Conservation (phyloP, 768 basidiomycete genomes). For the Macrolepiota albuminosa region DNA sequence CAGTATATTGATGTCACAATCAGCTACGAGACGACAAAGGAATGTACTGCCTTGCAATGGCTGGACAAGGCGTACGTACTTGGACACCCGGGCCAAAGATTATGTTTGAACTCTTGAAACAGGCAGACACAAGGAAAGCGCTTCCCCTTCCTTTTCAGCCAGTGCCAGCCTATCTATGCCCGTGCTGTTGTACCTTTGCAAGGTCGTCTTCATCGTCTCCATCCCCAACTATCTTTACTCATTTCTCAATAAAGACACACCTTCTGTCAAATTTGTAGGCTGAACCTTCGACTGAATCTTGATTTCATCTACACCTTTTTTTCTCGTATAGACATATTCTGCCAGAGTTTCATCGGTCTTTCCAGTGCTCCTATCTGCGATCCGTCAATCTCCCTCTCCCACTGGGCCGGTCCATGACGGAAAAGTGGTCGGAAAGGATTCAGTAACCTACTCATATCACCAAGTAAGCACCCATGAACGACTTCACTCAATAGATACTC, state of each 20-base stretch:
- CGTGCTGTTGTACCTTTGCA: conserved; percentile 77
- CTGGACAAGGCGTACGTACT: conserved; percentile 65
- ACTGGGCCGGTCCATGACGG: conserved; percentile 69
- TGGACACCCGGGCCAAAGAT: background rate
- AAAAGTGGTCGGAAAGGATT: conserved; percentile 68
- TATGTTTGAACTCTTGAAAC: background rate
- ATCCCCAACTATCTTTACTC: background rate
- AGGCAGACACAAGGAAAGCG: conserved; percentile 81
- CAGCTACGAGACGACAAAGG: conserved; percentile 67
- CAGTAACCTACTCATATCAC: conserved; percentile 68
- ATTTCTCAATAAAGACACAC: conserved; percentile 52
- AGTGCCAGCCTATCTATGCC: conserved; percentile 90
- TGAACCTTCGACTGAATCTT: conserved; percentile 12
- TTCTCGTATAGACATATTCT: conserved; percentile 62
- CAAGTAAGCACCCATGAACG: conserved; percentile 51
- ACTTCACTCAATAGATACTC: background rate
- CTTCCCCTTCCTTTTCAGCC: conserved; percentile 87
- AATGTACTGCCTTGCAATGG: conserved; percentile 83
- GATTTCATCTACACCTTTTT: background rate
- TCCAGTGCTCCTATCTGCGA: conserved; percentile 83
- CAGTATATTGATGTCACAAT: conserved; percentile 51
- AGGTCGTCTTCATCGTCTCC: conserved; percentile 32
- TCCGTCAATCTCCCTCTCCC: conserved; percentile 70
- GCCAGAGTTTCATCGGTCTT: conserved; percentile 74
- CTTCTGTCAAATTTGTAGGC: conserved; percentile 75